Percentiles rank a stretch among this genome's conserved stretches.
phyloP scores from a whole-genome alignment of 257 asterid genomes.

The Primulina tabacum region DNA sequence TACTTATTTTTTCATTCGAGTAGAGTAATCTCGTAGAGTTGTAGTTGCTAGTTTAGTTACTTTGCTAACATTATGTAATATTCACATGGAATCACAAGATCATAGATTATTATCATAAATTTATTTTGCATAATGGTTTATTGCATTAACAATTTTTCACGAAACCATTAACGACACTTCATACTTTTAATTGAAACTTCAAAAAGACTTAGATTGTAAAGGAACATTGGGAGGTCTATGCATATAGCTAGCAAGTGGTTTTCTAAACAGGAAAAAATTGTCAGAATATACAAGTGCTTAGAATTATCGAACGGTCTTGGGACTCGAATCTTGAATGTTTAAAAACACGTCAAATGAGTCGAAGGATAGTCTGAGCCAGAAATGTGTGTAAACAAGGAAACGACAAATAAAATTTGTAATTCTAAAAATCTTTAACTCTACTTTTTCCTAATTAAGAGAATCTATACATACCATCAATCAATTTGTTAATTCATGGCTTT shows the following conservation, averaged over 20 bases:
- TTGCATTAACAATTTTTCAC: neutral
- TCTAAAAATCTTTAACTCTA: slow-evolving; percentile 5
- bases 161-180: neutral
- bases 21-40: neutral
- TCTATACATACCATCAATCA: neutral
- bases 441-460: slow-evolving; percentile 18
- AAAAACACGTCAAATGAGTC: neutral
- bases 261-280: neutral
- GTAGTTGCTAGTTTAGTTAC: neutral
- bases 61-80: neutral
- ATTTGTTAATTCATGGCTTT: slow-evolving; percentile 5
- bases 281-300: slow-evolving; percentile 6
- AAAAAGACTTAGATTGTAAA: neutral
- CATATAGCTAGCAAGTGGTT: slow-evolving; percentile 10
- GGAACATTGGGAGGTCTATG: neutral
- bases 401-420: neutral
- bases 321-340: neutral
- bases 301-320: neutral
- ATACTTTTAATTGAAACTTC: neutral
- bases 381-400: slow-evolving; percentile 12
- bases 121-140: neutral
- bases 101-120: neutral
- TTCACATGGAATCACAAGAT: neutral
- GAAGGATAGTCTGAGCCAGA: neutral
- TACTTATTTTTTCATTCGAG: neutral